phyloP scores from a whole-genome alignment of 805 yeast species.

The Candida xyloterini region DNA sequence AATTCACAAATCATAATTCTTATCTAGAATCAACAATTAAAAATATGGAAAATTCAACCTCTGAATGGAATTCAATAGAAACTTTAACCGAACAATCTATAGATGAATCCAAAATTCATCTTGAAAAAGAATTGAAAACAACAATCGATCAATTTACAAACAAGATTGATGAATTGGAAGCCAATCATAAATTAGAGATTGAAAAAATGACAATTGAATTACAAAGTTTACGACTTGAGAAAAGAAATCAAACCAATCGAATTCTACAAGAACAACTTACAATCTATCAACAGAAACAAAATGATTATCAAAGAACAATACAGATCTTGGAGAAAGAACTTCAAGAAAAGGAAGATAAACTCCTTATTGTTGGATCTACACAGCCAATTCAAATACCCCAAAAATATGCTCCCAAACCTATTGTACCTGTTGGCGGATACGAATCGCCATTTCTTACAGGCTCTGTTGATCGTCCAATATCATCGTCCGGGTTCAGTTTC shows the following conservation, averaged over 20 bases:
- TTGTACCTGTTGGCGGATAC: background rate
- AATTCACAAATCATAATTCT: background rate
- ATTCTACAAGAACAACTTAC: slow-evolving; percentile 2
- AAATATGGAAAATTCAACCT: background rate
- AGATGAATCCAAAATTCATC: background rate
- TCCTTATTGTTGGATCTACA: slow-evolving; percentile 19
- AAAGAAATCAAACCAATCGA: background rate
- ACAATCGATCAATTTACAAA: background rate
- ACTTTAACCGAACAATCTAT: background rate
- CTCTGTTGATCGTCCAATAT: background rate
- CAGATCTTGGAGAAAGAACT: slow-evolving; percentile 12
- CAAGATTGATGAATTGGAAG: background rate
- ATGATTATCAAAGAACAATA: slow-evolving; percentile 6
- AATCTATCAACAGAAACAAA: slow-evolving; percentile 13
- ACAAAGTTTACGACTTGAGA: background rate
- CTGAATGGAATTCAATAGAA: slow-evolving; percentile 1
- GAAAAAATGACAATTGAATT: slow-evolving; percentile 3
- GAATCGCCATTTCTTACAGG: background rate
- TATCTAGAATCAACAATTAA: background rate
- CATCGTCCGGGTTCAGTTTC: slow-evolving; percentile 10
- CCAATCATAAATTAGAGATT: background rate
- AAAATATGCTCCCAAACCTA: background rate
- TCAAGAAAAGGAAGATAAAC: slow-evolving; percentile 15
- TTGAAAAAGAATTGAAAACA: background rate
- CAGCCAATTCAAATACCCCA: slow-evolving; percentile 26